phyloP scores from a whole-genome alignment of 441 rosid genomes.

The Adansonia madagascariensis region DNA sequence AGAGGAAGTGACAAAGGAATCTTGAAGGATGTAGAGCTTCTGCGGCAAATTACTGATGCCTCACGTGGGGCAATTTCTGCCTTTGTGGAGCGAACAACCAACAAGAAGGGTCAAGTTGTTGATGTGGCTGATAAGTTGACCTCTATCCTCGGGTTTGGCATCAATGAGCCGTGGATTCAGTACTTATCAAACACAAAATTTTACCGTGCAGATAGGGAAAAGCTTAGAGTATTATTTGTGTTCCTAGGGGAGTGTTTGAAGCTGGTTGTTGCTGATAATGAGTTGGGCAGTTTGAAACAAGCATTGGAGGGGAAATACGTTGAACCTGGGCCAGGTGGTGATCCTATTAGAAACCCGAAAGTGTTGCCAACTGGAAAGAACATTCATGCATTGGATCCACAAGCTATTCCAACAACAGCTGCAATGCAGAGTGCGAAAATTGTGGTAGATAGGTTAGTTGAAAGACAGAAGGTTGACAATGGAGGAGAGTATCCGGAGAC shows the following conservation, averaged over 20 bases:
- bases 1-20: slow-evolving; percentile 88
- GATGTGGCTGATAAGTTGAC: slow-evolving; percentile 72
- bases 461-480: slow-evolving; percentile 88
- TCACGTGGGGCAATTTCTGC: slow-evolving; percentile 85
- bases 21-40: slow-evolving; percentile 94
- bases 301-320: slow-evolving; percentile 95
- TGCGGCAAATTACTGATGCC: slow-evolving; percentile 89
- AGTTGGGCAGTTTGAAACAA: slow-evolving; percentile 91
- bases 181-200: slow-evolving; percentile 86
- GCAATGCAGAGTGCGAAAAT: slow-evolving; percentile 94
- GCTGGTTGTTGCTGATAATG: slow-evolving; percentile 90
- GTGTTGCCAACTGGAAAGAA: slow-evolving; percentile 98
- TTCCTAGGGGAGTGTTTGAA: slow-evolving; percentile 89
- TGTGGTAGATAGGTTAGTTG: slow-evolving; percentile 88
- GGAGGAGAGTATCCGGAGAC: slow-evolving; percentile 97
- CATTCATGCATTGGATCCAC: slow-evolving; percentile 98
- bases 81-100: slow-evolving; percentile 79
- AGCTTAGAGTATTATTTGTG: slow-evolving; percentile 71
- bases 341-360: slow-evolving; percentile 93
- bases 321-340: slow-evolving; percentile 99
- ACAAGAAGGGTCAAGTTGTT: slow-evolving; percentile 88
- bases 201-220: slow-evolving; percentile 84
- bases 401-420: slow-evolving; percentile 94
- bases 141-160: slow-evolving; percentile 89
- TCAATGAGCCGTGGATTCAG: slow-evolving; percentile 96